Percentiles rank a stretch among this genome's conserved stretches.
Evolutionary conservation across 441 rosid species (phyloP).

Genomic region (Biscutella laevigata): DNA sequence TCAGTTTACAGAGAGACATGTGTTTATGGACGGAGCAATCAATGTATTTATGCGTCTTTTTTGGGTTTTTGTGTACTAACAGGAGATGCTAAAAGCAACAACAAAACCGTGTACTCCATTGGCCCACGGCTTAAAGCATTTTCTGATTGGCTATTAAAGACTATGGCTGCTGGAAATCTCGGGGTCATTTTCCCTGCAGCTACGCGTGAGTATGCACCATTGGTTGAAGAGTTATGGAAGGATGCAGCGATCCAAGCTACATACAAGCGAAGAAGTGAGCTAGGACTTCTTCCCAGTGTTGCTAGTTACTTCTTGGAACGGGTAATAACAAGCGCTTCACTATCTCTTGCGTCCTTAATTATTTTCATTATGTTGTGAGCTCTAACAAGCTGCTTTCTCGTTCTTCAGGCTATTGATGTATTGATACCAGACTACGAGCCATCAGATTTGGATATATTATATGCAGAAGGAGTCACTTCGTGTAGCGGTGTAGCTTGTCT

Average conservation of each 20-base stretch:
- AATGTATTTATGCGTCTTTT: not conserved
- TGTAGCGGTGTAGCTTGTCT: slow-evolving; percentile 91
- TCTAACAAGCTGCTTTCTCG: slow-evolving; percentile 3
- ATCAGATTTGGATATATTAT: slow-evolving; percentile 79
- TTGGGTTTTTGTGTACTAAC: slow-evolving; percentile 6
- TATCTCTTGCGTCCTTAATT: slow-evolving; percentile 2
- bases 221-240: slow-evolving; percentile 83
- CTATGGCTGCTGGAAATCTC: slow-evolving; percentile 73
- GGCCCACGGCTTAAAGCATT: slow-evolving; percentile 67
- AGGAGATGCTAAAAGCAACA: slow-evolving; percentile 35
- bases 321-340: slow-evolving; percentile 39
- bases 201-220: slow-evolving; percentile 67
- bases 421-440: slow-evolving; percentile 82
- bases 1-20: not conserved
- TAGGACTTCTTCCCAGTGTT: slow-evolving; percentile 76
- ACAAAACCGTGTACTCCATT: slow-evolving; percentile 46
- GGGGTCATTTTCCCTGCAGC: slow-evolving; percentile 78
- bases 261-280: slow-evolving; percentile 64
- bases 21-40: not conserved
- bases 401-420: slow-evolving; percentile 62
- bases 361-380: too few relatives aligned
- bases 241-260: slow-evolving; percentile 80
- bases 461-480: slow-evolving; percentile 93
- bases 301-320: slow-evolving; percentile 77
- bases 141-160: slow-evolving; percentile 84